phyloP scores from a whole-genome alignment of 495 filamentous ascomycete species.

The Friedmanniomyces simplex region DNA sequence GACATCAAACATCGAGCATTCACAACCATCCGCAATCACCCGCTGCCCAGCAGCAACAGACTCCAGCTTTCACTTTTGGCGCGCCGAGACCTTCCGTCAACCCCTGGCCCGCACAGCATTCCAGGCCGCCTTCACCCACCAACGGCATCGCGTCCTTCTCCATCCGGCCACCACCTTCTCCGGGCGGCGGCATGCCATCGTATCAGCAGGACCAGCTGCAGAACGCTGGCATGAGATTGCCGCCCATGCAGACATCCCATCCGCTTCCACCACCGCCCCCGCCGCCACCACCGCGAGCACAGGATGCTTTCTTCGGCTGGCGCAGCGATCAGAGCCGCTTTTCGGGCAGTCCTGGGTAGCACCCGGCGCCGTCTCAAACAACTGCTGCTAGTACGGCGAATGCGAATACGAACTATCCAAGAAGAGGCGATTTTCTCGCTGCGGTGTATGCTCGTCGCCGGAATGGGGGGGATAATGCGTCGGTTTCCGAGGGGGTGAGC shows the following conservation, averaged over 20 bases:
- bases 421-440: too few species aligned
- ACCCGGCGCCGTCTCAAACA: too few species aligned
- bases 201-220: not conserved
- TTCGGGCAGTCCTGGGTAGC: conserved; percentile 1
- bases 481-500: too few species aligned
- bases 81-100: not conserved
- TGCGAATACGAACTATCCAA: too few species aligned
- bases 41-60: not conserved
- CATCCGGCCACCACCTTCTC: conserved; percentile 6
- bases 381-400: too few species aligned
- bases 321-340: conserved; percentile 7
- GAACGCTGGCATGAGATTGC: conserved; percentile 1
- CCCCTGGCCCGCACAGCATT: conserved; percentile 1
- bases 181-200: not conserved
- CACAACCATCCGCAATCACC: not conserved
- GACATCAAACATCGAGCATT: not conserved
- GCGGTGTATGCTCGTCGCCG: too few species aligned
- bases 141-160: not conserved
- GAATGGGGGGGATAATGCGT: too few species aligned
- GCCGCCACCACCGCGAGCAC: not conserved
- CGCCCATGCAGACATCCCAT: conserved; percentile 13
- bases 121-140: not conserved
- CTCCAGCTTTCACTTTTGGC: not conserved
- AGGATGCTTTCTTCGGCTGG: conserved; percentile 3
- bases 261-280: not conserved